Percentiles rank a stretch among this genome's conserved stretches.
phyloP scores from a whole-genome alignment of 1,284 basidiomycete genomes.

The Austroboletus niveus region DNA sequence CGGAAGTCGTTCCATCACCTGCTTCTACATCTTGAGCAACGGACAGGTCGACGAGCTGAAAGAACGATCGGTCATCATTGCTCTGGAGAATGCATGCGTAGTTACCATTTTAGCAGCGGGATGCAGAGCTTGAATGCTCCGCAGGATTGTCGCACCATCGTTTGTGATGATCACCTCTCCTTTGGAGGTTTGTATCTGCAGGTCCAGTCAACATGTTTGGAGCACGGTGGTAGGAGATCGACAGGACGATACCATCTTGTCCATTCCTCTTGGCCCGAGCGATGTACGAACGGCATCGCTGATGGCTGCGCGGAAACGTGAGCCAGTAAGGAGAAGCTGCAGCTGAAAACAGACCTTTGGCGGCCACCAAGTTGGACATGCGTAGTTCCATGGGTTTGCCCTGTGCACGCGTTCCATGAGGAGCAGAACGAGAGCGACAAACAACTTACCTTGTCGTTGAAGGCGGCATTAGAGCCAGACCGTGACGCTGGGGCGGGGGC shows the following conservation, averaged over 20 bases:
- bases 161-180: constrained; percentile 99
- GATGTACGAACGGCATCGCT: constrained; percentile 98
- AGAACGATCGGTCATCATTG: constrained; percentile 10
- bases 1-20: constrained; percentile 98
- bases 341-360: constrained; percentile 68
- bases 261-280: constrained; percentile 97
- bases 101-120: constrained; percentile 96
- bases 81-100: constrained; percentile 8
- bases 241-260: constrained; percentile 82
- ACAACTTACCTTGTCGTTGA: constrained; percentile 74
- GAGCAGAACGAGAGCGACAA: constrained; percentile 1
- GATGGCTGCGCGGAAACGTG: constrained; percentile 63
- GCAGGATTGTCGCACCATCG: constrained; percentile 97
- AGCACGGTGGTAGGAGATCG: constrained; percentile 15
- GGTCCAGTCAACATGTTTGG: constrained; percentile 12
- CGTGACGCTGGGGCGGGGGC: constrained; percentile 31
- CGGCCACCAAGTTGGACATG: constrained; percentile 93
- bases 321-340: constrained; percentile 7
- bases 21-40: constrained; percentile 99
- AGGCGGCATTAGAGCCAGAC: constrained; percentile 67
- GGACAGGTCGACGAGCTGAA: constrained; percentile 92
- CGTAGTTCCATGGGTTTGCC: constrained; percentile 93
- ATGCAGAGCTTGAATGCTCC: constrained; percentile 96
- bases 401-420: constrained; percentile 43
- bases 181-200: constrained; percentile 93